Evolutionary conservation across 129 eudicot genomes (phyloP).

Genomic region (Escallonia herrerae): DNA sequence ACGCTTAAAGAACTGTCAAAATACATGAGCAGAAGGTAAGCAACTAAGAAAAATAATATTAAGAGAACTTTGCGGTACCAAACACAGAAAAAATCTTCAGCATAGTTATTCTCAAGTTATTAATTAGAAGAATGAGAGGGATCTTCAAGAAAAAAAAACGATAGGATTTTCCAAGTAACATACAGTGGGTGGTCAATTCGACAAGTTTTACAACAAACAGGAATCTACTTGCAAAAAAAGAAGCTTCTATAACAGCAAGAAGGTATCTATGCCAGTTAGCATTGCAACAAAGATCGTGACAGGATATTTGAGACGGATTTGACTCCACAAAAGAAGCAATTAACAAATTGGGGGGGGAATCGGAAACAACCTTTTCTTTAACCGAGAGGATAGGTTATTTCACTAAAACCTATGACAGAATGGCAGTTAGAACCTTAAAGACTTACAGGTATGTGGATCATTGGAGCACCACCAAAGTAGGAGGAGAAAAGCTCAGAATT

Average conservation of each 20-base stretch:
- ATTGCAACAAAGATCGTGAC: not conserved
- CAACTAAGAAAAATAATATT: not conserved
- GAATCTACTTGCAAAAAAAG: too few species aligned
- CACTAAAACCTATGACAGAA: not conserved
- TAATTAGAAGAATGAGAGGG: too few species aligned
- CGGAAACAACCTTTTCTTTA: not conserved
- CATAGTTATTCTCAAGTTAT: too few species aligned
- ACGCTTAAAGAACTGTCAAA: not conserved
- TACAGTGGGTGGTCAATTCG: too few species aligned
- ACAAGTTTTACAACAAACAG: too few species aligned
- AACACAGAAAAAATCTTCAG: too few species aligned
- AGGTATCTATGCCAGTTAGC: not conserved
- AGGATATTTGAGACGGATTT: not conserved
- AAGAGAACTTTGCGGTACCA: too few species aligned
- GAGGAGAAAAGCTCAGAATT: constrained; percentile 96
- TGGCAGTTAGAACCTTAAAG: not conserved
- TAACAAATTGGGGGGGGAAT: not conserved
- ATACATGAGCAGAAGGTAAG: not conserved
- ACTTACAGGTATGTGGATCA: constrained; percentile 93
- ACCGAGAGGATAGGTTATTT: not conserved
- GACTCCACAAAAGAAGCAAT: not conserved
- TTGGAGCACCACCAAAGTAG: constrained; percentile 90
- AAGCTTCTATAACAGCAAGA: too few species aligned
- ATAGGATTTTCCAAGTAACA: too few species aligned
- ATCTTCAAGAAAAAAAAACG: too few species aligned